Conservation (phyloP, 2,329 filamentous ascomycete species). For the Alternaria alternata region DNA sequence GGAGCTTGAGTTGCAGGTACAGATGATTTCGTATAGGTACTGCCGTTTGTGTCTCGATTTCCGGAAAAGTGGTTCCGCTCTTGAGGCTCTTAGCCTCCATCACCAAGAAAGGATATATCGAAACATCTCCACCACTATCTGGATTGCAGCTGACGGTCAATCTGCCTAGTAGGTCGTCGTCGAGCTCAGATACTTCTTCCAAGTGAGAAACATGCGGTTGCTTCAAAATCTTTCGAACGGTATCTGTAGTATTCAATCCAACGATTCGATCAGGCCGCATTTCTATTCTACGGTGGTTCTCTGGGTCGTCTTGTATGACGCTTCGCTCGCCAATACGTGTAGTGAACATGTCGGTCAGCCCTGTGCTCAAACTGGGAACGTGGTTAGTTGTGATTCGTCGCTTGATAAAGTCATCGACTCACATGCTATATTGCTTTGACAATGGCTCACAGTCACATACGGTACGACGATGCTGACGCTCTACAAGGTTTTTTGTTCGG, state of each 20-base stretch:
- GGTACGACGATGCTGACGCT: conserved; percentile 20
- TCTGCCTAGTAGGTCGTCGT: conserved; percentile 5
- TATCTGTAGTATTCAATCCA: conserved; percentile 6
- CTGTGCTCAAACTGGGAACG: conserved; percentile 12
- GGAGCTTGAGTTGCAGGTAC: conserved; percentile 21
- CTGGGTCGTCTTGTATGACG: not conserved
- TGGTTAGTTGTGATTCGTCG: not conserved
- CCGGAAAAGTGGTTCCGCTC: conserved; percentile 16
- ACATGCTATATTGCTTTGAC: conserved; percentile 9
- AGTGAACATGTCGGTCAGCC: conserved; percentile 21
- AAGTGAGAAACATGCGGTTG: not conserved
- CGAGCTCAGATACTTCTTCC: not conserved
- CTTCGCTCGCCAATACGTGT: conserved; percentile 17
- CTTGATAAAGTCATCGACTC: not conserved
- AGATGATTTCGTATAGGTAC: conserved; percentile 24
- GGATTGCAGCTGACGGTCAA: conserved; percentile 20
- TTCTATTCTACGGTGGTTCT: not conserved
- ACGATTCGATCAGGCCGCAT: conserved; percentile 26
- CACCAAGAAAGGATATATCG: conserved; percentile 30
- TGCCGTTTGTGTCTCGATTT: conserved; percentile 28
- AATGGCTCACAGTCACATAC: conserved; percentile 19
- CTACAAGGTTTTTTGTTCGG: conserved; percentile 10
- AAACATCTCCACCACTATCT: conserved; percentile 15
- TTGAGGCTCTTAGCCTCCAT: conserved; percentile 29
- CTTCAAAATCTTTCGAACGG: not conserved